These are phyloP conservation scores for Penicillium expansum DNA, from an alignment of 2,329 filamentous ascomycete genomes.

Conservation along the genomic window DNA sequence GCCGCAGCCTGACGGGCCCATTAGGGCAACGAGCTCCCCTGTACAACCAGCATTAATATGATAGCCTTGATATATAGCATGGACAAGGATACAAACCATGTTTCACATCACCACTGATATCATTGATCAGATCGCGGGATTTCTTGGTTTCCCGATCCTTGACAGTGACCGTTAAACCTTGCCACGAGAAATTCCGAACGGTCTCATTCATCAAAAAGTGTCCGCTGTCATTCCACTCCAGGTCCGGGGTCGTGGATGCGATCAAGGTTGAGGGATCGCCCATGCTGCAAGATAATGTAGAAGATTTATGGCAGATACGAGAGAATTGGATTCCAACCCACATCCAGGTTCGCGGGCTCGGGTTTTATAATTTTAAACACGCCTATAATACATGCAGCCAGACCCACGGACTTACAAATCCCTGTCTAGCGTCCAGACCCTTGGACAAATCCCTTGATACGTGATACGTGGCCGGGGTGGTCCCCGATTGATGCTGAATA, in stretches of 20 bases:
- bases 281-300: slow-evolving; percentile 8
- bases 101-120: slow-evolving; percentile 62
- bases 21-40: slow-evolving; percentile 74
- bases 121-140: slow-evolving; percentile 61
- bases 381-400: background rate
- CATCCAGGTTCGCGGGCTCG: background rate
- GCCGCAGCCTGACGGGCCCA: slow-evolving; percentile 72
- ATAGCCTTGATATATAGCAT: background rate
- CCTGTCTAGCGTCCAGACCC: background rate
- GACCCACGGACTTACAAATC: background rate
- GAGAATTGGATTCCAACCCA: background rate
- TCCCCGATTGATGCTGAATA: slow-evolving; percentile 6
- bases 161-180: slow-evolving; percentile 65
- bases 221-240: slow-evolving; percentile 31
- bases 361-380: slow-evolving; percentile 7
- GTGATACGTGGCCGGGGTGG: slow-evolving; percentile 1
- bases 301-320: background rate
- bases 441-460: background rate
- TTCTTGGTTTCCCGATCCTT: slow-evolving; percentile 67
- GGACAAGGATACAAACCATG: slow-evolving; percentile 48
- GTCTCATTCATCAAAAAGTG: slow-evolving; percentile 54
- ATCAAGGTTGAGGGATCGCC: background rate
- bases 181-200: slow-evolving; percentile 66
- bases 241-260: slow-evolving; percentile 17
- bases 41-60: slow-evolving; percentile 3